These are phyloP conservation scores for Hortiboletus rubellus DNA, from an alignment of 1,284 basidiomycete genomes.

Conservation along the genomic window DNA sequence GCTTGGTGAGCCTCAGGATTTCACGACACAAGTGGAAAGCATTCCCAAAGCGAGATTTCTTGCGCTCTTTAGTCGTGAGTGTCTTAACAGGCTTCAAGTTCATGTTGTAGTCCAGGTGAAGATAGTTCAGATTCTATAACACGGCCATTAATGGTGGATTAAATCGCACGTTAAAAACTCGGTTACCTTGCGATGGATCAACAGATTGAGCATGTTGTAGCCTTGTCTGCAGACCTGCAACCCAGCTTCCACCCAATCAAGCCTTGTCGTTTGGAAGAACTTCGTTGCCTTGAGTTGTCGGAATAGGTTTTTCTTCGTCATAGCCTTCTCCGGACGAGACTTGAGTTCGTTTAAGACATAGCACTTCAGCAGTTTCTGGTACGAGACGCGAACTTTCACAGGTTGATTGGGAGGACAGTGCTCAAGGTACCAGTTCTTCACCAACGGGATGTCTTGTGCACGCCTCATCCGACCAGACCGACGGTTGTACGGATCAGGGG, in stretches of 20 bases:
- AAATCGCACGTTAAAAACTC: neutral
- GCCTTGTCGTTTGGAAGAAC: conserved; percentile 97
- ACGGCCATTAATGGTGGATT: neutral
- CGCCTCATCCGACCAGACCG: conserved; percentile 92
- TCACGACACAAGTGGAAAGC: conserved; percentile 98
- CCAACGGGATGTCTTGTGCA: conserved; percentile 92
- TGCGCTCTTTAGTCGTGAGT: conserved; percentile 98
- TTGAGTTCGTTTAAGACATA: conserved; percentile 95
- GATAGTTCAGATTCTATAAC: conserved; percentile 87
- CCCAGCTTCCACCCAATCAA: conserved; percentile 99
- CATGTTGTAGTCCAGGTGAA: conserved; percentile 94
- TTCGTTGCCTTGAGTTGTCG: conserved; percentile 96
- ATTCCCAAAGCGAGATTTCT: conserved; percentile 99
- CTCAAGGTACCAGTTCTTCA: conserved; percentile 98
- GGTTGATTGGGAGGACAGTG: conserved; percentile 96
- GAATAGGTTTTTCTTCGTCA: conserved; percentile 98
- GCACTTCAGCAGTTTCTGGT: conserved; percentile 97
- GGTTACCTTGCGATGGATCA: conserved; percentile 92
- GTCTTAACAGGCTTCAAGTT: conserved; percentile 99
- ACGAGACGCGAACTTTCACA: conserved; percentile 98
- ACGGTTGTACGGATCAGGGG: conserved; percentile 93
- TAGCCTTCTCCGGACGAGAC: conserved; percentile 88
- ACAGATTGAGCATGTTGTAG: conserved; percentile 98
- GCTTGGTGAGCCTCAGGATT: conserved; percentile 95
- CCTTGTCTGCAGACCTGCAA: conserved; percentile 98